Base-by-base conservation (phyloP, 805 yeast genomes). In the Starmerella bombicola region DNA sequence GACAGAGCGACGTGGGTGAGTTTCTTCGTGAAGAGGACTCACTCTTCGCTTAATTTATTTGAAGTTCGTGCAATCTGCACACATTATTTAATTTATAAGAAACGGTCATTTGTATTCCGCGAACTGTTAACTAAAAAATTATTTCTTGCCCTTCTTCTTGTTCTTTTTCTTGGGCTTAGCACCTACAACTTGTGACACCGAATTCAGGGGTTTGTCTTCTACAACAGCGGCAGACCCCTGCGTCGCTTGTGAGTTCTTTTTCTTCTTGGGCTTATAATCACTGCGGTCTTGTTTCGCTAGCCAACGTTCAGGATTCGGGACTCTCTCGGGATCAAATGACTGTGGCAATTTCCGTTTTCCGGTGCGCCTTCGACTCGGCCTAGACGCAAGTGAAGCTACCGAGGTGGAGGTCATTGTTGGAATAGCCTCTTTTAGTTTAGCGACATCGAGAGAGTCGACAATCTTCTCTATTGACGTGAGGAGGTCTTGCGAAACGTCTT, bases 1-100 rank as follows among this genome's bases (percentile, higher is more conserved):
- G 98, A 71, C 98, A 91, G 61, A 82, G 93, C 51, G 98, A 91
- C 67, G 83, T 91, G 51, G 98, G 98, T 49, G 98, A 91, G 63
- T 91, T 84, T 57, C 70, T 91, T 57, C 85, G 98, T 72, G 97
- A 91, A 56, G 98, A 91, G 68, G 97, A 91, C 62, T 84, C 95
- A 30, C 65, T 88, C 51, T 88, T 88, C 58, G 82, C 95, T 20
- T 85, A 67, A 23, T 9, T 24, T 9, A 13, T 24, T 24, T 24
- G 9, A 28, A 21, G 23, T 7, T 3, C 18, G 26, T 15, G 8
- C 17, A 15, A 31, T 30, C 28, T 24, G 28, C 28, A 10, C 9
- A 13, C 9, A 24, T 24, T 24, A 24, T 24, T 24, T 24, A 24
- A 9, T 24, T 24, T 10, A 24, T 24, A 24, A 24, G 13, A 24